Percentiles rank a stretch among this genome's conserved stretches.
phyloP scores from a whole-genome alignment of 2,329 filamentous ascomycete genomes.

The Teratosphaeria zuluensis region DNA sequence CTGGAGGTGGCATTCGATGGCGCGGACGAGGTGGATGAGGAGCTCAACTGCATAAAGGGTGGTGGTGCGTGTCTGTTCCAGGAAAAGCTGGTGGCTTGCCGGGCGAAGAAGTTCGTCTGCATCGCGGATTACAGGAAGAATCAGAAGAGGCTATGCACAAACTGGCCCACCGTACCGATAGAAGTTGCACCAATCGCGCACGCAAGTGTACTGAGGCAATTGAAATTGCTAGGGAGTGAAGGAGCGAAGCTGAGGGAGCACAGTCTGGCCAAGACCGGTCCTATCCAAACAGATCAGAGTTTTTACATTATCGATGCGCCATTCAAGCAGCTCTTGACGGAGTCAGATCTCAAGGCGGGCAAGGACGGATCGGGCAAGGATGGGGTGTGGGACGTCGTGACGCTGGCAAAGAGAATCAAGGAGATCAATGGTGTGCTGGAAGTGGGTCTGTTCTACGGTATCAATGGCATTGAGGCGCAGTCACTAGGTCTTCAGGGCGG shows the following conservation, averaged over 20 bases:
- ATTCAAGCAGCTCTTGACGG: conserved; percentile 61
- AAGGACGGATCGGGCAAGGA: conserved; percentile 34
- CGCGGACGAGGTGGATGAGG: conserved; percentile 90
- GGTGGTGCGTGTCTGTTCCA: conserved; percentile 96
- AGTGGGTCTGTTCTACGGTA: conserved; percentile 79
- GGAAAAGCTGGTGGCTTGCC: conserved; percentile 85
- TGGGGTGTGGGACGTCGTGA: conserved; percentile 71
- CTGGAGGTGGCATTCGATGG: conserved; percentile 93
- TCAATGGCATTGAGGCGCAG: conserved; percentile 61
- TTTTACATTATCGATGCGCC: conserved; percentile 90
- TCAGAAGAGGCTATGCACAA: conserved; percentile 60
- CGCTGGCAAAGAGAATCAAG: conserved; percentile 65
- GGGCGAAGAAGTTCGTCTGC: conserved; percentile 22
- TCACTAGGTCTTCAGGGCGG: conserved; percentile 55
- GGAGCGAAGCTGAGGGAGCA: conserved; percentile 64
- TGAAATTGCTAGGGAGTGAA: conserved; percentile 62
- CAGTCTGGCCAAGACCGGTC: conserved; percentile 67
- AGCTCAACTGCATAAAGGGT: conserved; percentile 94
- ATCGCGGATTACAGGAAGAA: conserved; percentile 77
- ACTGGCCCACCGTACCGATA: conserved; percentile 81
- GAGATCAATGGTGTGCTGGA: conserved; percentile 79
- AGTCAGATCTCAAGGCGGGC: conserved; percentile 40
- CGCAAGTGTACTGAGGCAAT: conserved; percentile 62
- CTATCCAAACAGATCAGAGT: conserved; percentile 74
- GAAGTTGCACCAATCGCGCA: conserved; percentile 84